A percentile compares a stretch with the other conserved stretches of the same genome.
Conservation (phyloP, 2,329 filamentous ascomycete species). For the Claviceps digitariae region DNA sequence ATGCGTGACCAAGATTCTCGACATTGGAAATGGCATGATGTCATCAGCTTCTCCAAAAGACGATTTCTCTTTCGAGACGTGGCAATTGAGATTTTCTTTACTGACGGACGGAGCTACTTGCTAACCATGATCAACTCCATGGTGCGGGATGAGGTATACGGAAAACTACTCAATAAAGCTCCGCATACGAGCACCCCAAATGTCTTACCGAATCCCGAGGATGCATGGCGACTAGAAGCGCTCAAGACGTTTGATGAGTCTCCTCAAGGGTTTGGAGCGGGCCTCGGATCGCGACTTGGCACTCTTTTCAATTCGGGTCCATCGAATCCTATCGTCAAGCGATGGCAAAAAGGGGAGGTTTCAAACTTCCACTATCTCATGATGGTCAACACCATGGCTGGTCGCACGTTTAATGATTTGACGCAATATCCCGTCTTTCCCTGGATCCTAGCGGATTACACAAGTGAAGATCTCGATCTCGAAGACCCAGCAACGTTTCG, state of each 20-base stretch:
- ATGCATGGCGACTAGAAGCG: constrained; percentile 83
- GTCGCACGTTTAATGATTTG: constrained; percentile 91
- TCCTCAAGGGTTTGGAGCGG: constrained; percentile 56
- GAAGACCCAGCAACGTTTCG: constrained; percentile 74
- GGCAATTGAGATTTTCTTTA: constrained; percentile 94
- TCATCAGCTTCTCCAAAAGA: constrained; percentile 90
- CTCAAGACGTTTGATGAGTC: constrained; percentile 52
- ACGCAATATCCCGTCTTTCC: constrained; percentile 98
- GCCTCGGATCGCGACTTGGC: constrained; percentile 76
- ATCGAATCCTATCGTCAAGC: constrained; percentile 72
- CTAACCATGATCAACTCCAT: constrained; percentile 66
- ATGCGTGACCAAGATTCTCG: constrained; percentile 62
- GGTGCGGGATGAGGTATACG: constrained; percentile 67
- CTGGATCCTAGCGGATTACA: constrained; percentile 93
- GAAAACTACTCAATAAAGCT: constrained; percentile 62
- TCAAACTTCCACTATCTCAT: constrained; percentile 99
- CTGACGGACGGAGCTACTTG: constrained; percentile 88
- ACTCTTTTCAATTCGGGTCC: constrained; percentile 79
- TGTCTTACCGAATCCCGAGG: constrained; percentile 63
- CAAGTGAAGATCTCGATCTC: constrained; percentile 81
- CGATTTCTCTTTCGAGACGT: constrained; percentile 93
- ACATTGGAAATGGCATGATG: constrained; percentile 87
- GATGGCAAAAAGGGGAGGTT: constrained; percentile 87
- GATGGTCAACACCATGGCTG: constrained; percentile 95
- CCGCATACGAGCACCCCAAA: constrained; percentile 63